phyloP scores from a whole-genome alignment of 768 basidiomycete species.

The Auriscalpium microsporum region DNA sequence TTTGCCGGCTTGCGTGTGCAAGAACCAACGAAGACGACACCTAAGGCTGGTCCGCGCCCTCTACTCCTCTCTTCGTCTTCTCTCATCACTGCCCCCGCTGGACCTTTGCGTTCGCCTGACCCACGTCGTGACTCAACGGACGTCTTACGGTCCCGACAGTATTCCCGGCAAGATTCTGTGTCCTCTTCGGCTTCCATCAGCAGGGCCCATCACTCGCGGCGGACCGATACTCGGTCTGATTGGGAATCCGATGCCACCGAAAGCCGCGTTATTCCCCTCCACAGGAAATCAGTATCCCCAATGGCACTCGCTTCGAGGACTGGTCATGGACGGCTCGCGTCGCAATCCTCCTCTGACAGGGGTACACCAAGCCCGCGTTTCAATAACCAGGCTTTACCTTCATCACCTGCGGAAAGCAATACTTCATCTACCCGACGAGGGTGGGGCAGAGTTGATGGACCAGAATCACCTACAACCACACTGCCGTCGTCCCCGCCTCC shows the following conservation, averaged over 20 bases:
- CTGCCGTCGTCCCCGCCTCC: conserved; percentile 32
- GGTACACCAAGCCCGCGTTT: background rate
- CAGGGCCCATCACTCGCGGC: conserved; percentile 31
- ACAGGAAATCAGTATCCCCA: conserved; percentile 62
- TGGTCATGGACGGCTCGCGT: conserved; percentile 25
- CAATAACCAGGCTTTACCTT: background rate
- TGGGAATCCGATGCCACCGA: conserved; percentile 44
- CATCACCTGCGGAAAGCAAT: conserved; percentile 6
- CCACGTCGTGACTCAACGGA: background rate
- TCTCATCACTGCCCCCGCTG: conserved; percentile 16
- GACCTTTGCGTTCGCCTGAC: conserved; percentile 14
- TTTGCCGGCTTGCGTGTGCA: conserved; percentile 25
- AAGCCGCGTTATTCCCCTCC: conserved; percentile 55
- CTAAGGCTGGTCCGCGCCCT: conserved; percentile 56
- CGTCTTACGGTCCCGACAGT: background rate
- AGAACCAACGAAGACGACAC: conserved; percentile 23
- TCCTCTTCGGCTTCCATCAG: conserved; percentile 57
- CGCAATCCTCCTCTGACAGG: conserved; percentile 22
- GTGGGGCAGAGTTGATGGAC: conserved; percentile 25
- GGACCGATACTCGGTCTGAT: conserved; percentile 34
- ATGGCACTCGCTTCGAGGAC: conserved; percentile 37
- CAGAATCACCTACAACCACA: conserved; percentile 31
- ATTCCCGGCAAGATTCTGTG: conserved; percentile 39
- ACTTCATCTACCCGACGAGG: conserved; percentile 20
- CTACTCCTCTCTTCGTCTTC: conserved; percentile 48